Evolutionary conservation across 441 rosid species (phyloP).

Genomic region (Euphorbia corollata): DNA sequence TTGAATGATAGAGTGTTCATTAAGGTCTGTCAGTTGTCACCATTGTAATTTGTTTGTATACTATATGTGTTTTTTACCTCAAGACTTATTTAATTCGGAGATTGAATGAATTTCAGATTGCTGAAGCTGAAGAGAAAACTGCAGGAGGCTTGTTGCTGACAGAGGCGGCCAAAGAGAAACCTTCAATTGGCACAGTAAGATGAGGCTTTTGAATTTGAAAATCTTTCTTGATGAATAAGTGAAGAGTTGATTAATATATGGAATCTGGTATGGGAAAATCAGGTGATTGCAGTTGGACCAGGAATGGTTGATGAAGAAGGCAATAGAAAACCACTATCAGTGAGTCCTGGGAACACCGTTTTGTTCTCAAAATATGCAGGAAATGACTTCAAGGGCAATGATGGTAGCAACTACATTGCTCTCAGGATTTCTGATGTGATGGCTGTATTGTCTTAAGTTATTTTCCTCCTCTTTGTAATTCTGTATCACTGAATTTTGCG

Average conservation of each 20-base stretch:
- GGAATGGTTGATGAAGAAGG: slow-evolving; percentile 80
- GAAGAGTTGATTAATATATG: background rate
- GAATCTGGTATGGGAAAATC: slow-evolving; percentile 13
- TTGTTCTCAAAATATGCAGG: slow-evolving; percentile 88
- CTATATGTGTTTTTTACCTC: too few species aligned
- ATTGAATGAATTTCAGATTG: slow-evolving; percentile 39
- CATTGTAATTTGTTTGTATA: background rate
- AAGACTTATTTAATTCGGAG: too few species aligned
- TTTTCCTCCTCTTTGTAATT: background rate
- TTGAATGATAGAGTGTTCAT: slow-evolving; percentile 75
- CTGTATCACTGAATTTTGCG: slow-evolving; percentile 28
- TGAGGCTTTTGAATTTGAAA: too few species aligned
- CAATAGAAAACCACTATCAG: slow-evolving; percentile 38
- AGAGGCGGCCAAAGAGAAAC: slow-evolving; percentile 78
- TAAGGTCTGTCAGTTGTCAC: slow-evolving; percentile 33
- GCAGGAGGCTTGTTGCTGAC: slow-evolving; percentile 87
- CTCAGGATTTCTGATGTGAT: slow-evolving; percentile 77
- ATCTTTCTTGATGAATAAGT: background rate
- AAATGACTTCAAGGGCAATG: slow-evolving; percentile 78
- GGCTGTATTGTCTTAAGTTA: slow-evolving; percentile 69
- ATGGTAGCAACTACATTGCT: slow-evolving; percentile 71
- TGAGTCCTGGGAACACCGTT: slow-evolving; percentile 64
- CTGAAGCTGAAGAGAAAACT: slow-evolving; percentile 83
- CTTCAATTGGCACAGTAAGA: slow-evolving; percentile 76
- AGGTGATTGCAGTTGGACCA: slow-evolving; percentile 85